Evolutionary conservation across 371 early-diverging fungal species (phyloP).

Genomic region (Entomophthora muscae): DNA sequence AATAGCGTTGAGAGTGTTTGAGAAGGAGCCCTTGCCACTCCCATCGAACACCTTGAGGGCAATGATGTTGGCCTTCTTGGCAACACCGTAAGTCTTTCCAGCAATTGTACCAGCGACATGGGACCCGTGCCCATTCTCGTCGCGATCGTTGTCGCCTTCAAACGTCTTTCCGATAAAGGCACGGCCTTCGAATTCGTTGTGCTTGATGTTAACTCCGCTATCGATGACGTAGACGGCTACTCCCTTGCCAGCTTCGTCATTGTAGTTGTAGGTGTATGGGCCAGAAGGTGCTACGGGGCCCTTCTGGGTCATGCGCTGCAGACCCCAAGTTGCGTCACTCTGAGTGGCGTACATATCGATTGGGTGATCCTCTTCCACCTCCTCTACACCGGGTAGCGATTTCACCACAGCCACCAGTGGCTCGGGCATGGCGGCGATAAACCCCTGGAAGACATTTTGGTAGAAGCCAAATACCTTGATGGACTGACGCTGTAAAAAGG

Average conservation of each 20-base stretch:
- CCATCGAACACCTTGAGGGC: constrained; percentile 32
- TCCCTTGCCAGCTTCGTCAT: constrained; percentile 24
- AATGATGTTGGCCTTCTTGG: constrained; percentile 46
- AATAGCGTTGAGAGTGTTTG: constrained; percentile 16
- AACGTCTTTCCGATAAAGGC: constrained; percentile 31
- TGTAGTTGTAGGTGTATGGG: constrained; percentile 10
- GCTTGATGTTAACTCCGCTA: constrained; percentile 50
- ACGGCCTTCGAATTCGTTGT: constrained; percentile 57
- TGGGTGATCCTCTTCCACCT: background rate
- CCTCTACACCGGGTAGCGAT: background rate
- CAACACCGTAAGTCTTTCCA: constrained; percentile 49
- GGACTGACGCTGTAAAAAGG: no score
- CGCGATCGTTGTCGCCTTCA: constrained; percentile 15
- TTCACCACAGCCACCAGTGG: background rate
- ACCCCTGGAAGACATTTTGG: background rate
- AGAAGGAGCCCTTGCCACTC: constrained; percentile 9
- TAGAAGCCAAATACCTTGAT: no score
- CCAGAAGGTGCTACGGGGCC: background rate
- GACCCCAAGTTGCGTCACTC: constrained; percentile 4
- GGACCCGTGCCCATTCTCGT: constrained; percentile 36
- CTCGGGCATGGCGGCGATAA: background rate
- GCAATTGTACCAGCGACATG: constrained; percentile 61
- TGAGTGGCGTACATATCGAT: background rate
- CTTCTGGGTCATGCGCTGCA: background rate
- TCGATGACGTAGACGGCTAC: constrained; percentile 69